These are phyloP conservation scores for Bipolaris bicolor DNA, from an alignment of 2,329 filamentous ascomycete species.

Conservation along the genomic window DNA sequence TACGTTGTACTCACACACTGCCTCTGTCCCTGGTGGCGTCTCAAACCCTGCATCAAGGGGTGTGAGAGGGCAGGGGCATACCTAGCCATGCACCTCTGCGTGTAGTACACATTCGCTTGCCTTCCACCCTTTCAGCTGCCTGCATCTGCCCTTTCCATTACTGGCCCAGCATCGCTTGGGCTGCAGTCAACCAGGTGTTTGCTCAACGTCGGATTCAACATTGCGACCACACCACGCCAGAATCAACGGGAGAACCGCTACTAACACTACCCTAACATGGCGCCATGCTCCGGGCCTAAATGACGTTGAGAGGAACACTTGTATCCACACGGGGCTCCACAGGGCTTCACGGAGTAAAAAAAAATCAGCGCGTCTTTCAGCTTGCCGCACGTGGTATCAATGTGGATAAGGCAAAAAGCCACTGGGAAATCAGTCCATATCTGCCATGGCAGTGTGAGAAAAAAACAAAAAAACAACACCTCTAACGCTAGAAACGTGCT, in stretches of 20 bases:
- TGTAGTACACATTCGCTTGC: conserved; percentile 2
- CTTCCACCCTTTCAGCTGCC: background rate
- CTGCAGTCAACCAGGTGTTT: conserved; percentile 4
- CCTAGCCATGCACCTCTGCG: too few relatives aligned
- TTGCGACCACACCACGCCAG: conserved; percentile 8
- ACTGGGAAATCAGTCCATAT: conserved; percentile 6
- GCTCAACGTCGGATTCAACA: conserved; percentile 20
- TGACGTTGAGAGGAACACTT: background rate
- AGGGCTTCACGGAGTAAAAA: background rate
- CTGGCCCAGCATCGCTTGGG: background rate
- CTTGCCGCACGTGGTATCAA: conserved; percentile 6
- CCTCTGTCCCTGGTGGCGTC: conserved; percentile 8
- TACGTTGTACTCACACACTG: background rate
- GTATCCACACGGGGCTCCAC: conserved; percentile 5
- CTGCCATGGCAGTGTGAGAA: background rate
- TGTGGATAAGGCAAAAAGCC: conserved; percentile 1
- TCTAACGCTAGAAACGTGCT: conserved; percentile 33
- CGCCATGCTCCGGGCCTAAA: conserved; percentile 21
- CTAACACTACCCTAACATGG: conserved; percentile 20
- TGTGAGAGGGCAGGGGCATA: conserved; percentile 6
- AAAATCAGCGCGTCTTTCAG: conserved; percentile 2
- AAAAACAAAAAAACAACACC: background rate
- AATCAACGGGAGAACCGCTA: conserved; percentile 11
- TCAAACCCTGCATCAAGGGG: conserved; percentile 10
- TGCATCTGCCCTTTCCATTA: background rate